Percentiles rank a stretch among this genome's conserved stretches.
phyloP scores from a whole-genome alignment of 306 rosid genomes.

The Bauhinia variegata region DNA sequence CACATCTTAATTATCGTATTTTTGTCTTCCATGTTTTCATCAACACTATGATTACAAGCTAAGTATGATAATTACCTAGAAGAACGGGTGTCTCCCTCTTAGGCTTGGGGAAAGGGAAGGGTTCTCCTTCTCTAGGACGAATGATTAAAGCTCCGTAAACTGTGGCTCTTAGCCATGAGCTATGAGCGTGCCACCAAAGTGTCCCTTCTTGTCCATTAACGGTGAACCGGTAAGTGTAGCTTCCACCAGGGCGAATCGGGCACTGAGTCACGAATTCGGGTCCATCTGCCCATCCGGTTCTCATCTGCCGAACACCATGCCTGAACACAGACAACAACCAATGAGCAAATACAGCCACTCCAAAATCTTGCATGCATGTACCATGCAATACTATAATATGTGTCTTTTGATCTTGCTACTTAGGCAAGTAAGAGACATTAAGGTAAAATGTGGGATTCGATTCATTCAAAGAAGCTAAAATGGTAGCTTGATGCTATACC shows the following conservation, averaged over 20 bases:
- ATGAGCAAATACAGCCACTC: background rate
- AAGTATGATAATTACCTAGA: constrained; percentile 54
- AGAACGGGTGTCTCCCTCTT: constrained; percentile 71
- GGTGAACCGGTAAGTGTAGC: constrained; percentile 80
- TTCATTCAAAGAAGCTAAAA: no score
- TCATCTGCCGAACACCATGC: constrained; percentile 89
- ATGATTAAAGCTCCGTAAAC: constrained; percentile 88
- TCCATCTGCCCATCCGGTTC: constrained; percentile 97
- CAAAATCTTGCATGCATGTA: constrained; percentile 1
- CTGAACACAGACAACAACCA: constrained; percentile 35
- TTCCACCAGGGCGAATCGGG: constrained; percentile 82
- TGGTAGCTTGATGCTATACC: no score
- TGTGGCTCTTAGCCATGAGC: constrained; percentile 94
- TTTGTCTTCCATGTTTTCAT: no score
- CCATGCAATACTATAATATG: constrained; percentile 2
- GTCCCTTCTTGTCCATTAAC: constrained; percentile 91
- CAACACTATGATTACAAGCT: no score
- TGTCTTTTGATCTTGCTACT: no score
- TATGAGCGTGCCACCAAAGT: constrained; percentile 98
- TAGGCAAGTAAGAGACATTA: no score
- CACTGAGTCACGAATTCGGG: constrained; percentile 96
- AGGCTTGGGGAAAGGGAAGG: constrained; percentile 82
- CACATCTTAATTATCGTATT: no score
- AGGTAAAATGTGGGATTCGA: no score
- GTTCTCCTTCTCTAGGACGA: constrained; percentile 69